Base-by-base conservation (phyloP, 495 filamentous ascomycete genomes). In the Penicillium taxi region DNA sequence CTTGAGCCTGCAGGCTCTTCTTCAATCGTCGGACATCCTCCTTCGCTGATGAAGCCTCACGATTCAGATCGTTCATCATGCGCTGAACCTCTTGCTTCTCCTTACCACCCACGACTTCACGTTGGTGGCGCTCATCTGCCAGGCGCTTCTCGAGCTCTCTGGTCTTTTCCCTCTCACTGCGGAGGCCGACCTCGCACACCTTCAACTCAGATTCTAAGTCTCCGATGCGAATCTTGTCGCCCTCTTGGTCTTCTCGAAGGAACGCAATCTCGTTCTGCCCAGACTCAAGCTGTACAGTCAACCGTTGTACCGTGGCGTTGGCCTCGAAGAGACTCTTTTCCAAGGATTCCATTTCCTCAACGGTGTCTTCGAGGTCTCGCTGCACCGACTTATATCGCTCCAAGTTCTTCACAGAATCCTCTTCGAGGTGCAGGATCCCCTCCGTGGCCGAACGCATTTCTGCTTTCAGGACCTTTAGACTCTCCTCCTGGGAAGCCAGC, bases 161-260 rank as follows among this genome's bases (percentile, higher is more conserved):
- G 20, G 75, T 70, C 30, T 82, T 79, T 31, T 94, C 89, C 52
- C 77, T 80, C 51, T 96, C 88, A 30, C 86, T 88, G 25, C 79
- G 71, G 19, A 95, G 63, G 21, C 65, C 73, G 44, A 81, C 71
- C 53, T 86, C 76, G 38, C 78, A 74, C 23, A 76, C 80, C 56
- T 85, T 84, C 9, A 95, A 64, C 15, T 79, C 75, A 7, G 81
- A 81, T 50, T 95, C 86, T 3, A 96, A 67, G 46, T 96, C 85
- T 14, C 91, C 87, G 46, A 96, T 98, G 58, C 86, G 86, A 53
- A 98, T 96, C 73, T 96, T 98, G 59, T 98, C 93, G 23, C 75
- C 80, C 58, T 98, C 91, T 66, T 96, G 91, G 64, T 98, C 91
- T 52, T 98, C 93, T 5, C 93, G 79, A 17, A 98, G 56, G 75